A percentile compares a stretch with the other conserved stretches of the same genome.
Evolutionary conservation across 2,329 filamentous ascomycete genomes (phyloP).

Genomic region (Tympanopsis confertula): DNA sequence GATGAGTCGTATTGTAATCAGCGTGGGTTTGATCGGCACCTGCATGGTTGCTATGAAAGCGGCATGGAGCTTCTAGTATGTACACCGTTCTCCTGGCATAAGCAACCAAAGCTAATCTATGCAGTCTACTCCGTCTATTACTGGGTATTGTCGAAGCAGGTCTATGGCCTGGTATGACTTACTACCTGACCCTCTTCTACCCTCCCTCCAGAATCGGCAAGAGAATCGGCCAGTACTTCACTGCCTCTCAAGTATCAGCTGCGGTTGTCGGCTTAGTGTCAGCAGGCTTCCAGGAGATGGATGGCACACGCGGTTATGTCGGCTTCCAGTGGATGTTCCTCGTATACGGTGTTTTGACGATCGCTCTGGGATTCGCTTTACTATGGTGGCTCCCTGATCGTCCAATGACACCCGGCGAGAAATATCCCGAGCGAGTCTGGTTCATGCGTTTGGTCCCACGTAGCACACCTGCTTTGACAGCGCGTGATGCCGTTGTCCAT

Average conservation of each 20-base stretch:
- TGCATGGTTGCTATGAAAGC: conserved; percentile 74
- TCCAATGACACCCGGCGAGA: conserved; percentile 57
- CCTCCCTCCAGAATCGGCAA: conserved; percentile 77
- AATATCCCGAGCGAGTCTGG: conserved; percentile 35
- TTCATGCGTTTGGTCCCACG: conserved; percentile 56
- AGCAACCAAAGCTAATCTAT: conserved; percentile 5
- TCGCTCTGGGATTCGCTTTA: conserved; percentile 59
- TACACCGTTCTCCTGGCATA: conserved; percentile 5
- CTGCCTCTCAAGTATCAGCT: conserved; percentile 76
- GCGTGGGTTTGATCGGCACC: conserved; percentile 71
- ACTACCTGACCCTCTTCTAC: conserved; percentile 86
- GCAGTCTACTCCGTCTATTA: conserved; percentile 65
- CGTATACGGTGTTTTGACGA: conserved; percentile 66
- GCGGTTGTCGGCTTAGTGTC: conserved; percentile 82
- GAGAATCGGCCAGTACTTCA: conserved; percentile 82
- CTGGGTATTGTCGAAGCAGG: conserved; percentile 81
- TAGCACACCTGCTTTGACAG: conserved; percentile 59
- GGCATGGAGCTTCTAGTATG: conserved; percentile 73
- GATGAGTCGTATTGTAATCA: conserved; percentile 86
- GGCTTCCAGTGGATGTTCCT: conserved; percentile 92
- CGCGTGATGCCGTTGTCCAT: conserved; percentile 69
- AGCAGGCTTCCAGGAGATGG: conserved; percentile 85
- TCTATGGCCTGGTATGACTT: conserved; percentile 93
- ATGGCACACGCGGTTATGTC: conserved; percentile 62
- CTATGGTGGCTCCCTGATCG: conserved; percentile 89